Evolutionary conservation across 495 filamentous ascomycete genomes (phyloP), one percentile per base, ranked within the genome.

Genomic region (Lineolata rhizophorae): DNA sequence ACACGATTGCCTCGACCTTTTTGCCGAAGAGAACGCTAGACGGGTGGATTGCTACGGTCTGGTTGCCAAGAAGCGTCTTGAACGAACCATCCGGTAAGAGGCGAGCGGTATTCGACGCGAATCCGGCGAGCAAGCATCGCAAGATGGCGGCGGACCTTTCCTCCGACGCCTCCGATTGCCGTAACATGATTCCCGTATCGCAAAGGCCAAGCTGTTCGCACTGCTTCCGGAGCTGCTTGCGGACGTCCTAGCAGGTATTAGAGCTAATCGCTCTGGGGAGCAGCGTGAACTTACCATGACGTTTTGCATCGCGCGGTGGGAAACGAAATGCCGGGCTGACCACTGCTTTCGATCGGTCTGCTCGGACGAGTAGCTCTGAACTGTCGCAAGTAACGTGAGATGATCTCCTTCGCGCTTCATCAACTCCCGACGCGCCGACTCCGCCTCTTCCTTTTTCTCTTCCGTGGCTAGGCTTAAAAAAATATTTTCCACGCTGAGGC

Each of bases 1-100:
- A 99, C 70, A 95, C 72, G 42, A 99, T 87, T 0, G 81, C 85
- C 58, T 94, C 85, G 35, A 73, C 65, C 52, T 85, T 92, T 53
- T 72, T 68, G 5, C 85, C 80, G 45, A 79, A 79, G 3, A 99
- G 47, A 2, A 77, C 74, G 45, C 80, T 91, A 0, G 70, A 72
- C 0, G 90, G 90, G 47, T 99, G 90, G 17, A 99, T 78, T 0
- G 77, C 69, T 5, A 99, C 80, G 0, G 65, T 67, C 34, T 94
- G 79, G 37, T 82, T 81, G 2, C 82, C 83, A 2, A 78, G 56
- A 0, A 83, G 56, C 0, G 85, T 95, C 24, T 71, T 66, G 38
- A 93, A 97, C 45, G 72, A 79, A 5, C 76, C 72, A 44, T 95
- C 87, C 0, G 76, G 77, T 20, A 71, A 70, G 6, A 94, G 48